Conservation (phyloP, 1,284 basidiomycete species). For the Ceratobasidium sp. region DNA sequence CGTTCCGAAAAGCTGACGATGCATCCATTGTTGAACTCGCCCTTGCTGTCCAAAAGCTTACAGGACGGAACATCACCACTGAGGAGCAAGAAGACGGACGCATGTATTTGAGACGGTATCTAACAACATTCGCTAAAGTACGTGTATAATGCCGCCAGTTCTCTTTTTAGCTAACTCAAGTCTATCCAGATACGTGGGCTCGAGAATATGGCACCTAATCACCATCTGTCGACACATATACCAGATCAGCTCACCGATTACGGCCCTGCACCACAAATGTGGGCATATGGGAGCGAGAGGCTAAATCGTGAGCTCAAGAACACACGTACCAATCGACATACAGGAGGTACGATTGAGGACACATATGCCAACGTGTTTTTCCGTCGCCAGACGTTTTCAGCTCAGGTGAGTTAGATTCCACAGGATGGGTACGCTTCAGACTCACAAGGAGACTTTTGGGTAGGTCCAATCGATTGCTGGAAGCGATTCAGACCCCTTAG, state of each 20-base stretch:
- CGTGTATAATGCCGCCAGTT: background rate
- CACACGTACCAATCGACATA: conserved; percentile 11
- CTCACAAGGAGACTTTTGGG: background rate
- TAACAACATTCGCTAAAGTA: conserved; percentile 10
- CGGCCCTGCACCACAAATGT: conserved; percentile 12
- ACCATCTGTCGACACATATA: conserved; percentile 13
- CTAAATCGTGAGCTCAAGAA: conserved; percentile 17
- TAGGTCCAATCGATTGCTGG: conserved; percentile 1
- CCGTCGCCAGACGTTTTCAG: conserved; percentile 5
- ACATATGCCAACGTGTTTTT: conserved; percentile 15
- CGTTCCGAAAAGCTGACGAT: conserved; percentile 6
- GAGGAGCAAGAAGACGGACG: background rate
- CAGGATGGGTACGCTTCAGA: background rate
- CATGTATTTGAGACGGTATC: conserved; percentile 9
- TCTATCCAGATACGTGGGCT: conserved; percentile 10
- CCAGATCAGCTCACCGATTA: conserved; percentile 14
- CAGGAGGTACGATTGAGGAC: conserved; percentile 9
- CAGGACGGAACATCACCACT: background rate
- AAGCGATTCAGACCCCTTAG: background rate
- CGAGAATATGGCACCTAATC: conserved; percentile 25
- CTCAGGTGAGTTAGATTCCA: background rate
- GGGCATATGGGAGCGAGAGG: conserved; percentile 29
- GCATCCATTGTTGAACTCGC: conserved; percentile 5
- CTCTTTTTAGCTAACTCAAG: background rate
- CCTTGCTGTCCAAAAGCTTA: conserved; percentile 19